A percentile compares a stretch with the other conserved stretches of the same genome.
Conservation (phyloP, 805 yeast genomes). For the Wickerhamomyces silvicola region DNA sequence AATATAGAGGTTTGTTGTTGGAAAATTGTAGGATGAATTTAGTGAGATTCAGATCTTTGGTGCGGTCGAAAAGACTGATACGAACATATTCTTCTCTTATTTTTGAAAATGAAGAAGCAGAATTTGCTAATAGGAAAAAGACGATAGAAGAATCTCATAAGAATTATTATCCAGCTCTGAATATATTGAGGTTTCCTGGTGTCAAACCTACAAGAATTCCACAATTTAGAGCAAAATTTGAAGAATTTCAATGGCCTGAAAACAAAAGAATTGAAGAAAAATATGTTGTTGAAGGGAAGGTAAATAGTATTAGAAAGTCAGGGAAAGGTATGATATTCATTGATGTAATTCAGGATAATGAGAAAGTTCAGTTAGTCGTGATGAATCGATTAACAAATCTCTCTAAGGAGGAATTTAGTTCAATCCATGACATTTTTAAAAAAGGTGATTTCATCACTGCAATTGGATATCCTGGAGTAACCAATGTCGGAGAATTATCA, state of each 20-base stretch:
- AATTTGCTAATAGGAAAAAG: conserved; percentile 20
- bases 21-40: background rate
- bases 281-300: conserved; percentile 43
- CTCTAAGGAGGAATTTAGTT: conserved; percentile 35
- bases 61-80: background rate
- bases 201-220: conserved; percentile 29
- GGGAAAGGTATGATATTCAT: conserved; percentile 67
- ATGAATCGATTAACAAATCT: conserved; percentile 42
- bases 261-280: conserved; percentile 18
- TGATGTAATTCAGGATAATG: conserved; percentile 58
- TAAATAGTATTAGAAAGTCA: conserved; percentile 50
- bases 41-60: background rate
- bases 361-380: conserved; percentile 55
- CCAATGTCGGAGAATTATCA: conserved; percentile 76
- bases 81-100: conserved; percentile 8
- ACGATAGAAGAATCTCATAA: conserved; percentile 8
- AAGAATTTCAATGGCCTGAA: conserved; percentile 17
- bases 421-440: conserved; percentile 35
- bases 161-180: conserved; percentile 21
- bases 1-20: background rate
- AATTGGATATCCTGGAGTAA: conserved; percentile 65
- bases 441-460: conserved; percentile 70
- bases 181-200: conserved; percentile 7
- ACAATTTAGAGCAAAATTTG: conserved; percentile 29
- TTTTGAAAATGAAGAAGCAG: conserved; percentile 16